Base-by-base conservation (phyloP, 2,329 filamentous ascomycete species). In the Xylariaceae sp. region DNA sequence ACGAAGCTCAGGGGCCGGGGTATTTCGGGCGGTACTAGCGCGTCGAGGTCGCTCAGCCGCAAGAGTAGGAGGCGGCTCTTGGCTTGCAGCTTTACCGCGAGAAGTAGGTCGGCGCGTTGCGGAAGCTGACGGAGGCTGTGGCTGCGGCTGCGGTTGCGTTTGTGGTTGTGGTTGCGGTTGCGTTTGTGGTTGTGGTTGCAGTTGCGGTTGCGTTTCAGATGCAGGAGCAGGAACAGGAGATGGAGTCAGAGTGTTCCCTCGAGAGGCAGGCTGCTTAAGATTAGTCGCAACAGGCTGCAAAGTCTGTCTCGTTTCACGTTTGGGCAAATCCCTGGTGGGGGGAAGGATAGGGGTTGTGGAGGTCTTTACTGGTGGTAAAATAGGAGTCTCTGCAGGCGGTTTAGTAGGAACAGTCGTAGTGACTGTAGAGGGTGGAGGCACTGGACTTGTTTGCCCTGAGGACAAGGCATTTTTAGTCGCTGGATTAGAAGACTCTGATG, bases 1-100 rank as follows among this genome's bases (percentile, higher is more conserved):
- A 19, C 57, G 57, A 34, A 52, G 43, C 49, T 77, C 74, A 8
- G 76, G 75, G 8, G 66, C 75, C 9, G 77, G 77, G 1, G 77
- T 80, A 53, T 75, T 78, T 44, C 75, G 69, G 41, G 75, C 73
- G 18, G 76, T 78, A 54, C 76, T 80, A 42, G 76, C 58, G 42
- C 77, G 73, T 37, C 77, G 72, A 45, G 75, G 67, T 35, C 77
- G 67, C 43, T 81, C 77, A 36, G 65, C 63, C 16, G 72, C 74
- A 44, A 77, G 61, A 15, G 71, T 71, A 33, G 65, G 54, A 47
- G 66, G 65, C 30, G 72, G 71, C 51, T 78, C 74, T 54, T 73
- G 69, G 52, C 72, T 78, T 44, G 64, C 56, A 42, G 71, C 68
- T 53, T 77, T 76, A 31, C 74, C 74, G 58, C 74, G 67, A 33